phyloP scores from a whole-genome alignment of 2,329 filamentous ascomycete species.

The Ascochyta pisi region DNA sequence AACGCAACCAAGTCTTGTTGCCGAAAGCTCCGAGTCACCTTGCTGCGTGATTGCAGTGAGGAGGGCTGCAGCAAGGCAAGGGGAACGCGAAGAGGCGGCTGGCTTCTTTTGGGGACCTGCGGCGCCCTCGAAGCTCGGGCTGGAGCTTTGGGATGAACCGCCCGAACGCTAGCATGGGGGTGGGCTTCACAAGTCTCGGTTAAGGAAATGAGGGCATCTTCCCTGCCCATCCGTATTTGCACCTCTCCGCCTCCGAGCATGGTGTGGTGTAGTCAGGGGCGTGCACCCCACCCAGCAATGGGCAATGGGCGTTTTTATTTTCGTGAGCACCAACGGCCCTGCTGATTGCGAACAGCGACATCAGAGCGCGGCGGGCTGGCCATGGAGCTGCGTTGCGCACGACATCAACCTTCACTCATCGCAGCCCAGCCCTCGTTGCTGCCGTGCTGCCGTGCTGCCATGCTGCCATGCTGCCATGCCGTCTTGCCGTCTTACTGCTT shows the following conservation, averaged over 20 bases:
- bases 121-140: constrained; percentile 39
- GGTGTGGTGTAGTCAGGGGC: constrained; percentile 35
- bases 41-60: constrained; percentile 47
- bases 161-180: constrained; percentile 44
- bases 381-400: not conserved
- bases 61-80: constrained; percentile 48
- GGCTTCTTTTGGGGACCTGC: constrained; percentile 47
- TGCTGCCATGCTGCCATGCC: constrained; percentile 1
- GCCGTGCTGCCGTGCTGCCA: not conserved
- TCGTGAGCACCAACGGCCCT: constrained; percentile 4
- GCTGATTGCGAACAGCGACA: not conserved
- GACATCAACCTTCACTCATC: not conserved
- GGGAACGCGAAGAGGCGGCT: constrained; percentile 34
- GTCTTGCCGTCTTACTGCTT: not conserved
- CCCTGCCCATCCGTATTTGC: constrained; percentile 37
- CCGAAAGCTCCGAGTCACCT: constrained; percentile 45
- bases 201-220: constrained; percentile 44
- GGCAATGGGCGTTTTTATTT: constrained; percentile 8
- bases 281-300: constrained; percentile 23
- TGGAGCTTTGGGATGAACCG: constrained; percentile 41
- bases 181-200: constrained; percentile 43
- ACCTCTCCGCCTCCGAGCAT: constrained; percentile 35
- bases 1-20: constrained; percentile 29
- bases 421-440: not conserved
- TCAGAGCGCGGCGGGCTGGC: not conserved